phyloP scores from a whole-genome alignment of 768 basidiomycete species.

The Russula olivacea region DNA sequence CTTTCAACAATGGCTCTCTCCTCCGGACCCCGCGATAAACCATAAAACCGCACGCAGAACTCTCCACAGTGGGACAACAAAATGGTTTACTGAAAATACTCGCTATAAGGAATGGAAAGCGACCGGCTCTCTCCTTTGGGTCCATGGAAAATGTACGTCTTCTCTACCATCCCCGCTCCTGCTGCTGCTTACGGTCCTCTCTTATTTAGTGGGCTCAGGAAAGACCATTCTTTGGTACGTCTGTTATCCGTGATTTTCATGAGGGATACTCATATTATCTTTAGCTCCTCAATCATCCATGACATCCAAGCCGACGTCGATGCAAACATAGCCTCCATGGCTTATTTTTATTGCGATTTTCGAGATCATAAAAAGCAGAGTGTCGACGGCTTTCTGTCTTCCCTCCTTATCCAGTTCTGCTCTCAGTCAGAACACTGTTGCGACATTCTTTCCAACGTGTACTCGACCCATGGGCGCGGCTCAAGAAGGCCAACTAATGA shows the following conservation, averaged over 20 bases:
- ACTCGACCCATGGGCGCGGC: slow-evolving; percentile 2
- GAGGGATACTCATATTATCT: not conserved
- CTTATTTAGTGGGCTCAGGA: slow-evolving; percentile 6
- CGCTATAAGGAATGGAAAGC: slow-evolving; percentile 11
- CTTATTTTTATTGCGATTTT: slow-evolving; percentile 13
- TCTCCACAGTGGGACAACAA: slow-evolving; percentile 4
- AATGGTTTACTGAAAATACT: slow-evolving; percentile 4
- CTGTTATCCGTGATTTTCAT: not conserved
- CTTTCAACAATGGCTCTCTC: slow-evolving; percentile 12
- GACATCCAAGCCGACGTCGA: slow-evolving; percentile 9
- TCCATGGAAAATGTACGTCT: slow-evolving; percentile 8
- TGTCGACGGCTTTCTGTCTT: slow-evolving; percentile 5
- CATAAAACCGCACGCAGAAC: slow-evolving; percentile 1
- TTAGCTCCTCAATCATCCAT: slow-evolving; percentile 13
- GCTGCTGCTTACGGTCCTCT: not conserved
- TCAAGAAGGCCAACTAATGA: not conserved
- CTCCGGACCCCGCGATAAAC: slow-evolving; percentile 9
- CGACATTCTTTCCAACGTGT: not conserved
- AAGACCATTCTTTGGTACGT: slow-evolving; percentile 13
- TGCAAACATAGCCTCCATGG: slow-evolving; percentile 8
- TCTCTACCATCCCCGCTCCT: not conserved
- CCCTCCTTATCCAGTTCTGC: slow-evolving; percentile 3
- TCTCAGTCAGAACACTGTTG: slow-evolving; percentile 8
- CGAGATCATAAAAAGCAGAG: slow-evolving; percentile 5
- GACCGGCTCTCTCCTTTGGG: slow-evolving; percentile 6